A percentile compares a stretch with the other conserved stretches of the same genome.
These are phyloP conservation scores for Piromyces finnis DNA, from an alignment of 192 early-diverging fungal species.

Conservation along the genomic window DNA sequence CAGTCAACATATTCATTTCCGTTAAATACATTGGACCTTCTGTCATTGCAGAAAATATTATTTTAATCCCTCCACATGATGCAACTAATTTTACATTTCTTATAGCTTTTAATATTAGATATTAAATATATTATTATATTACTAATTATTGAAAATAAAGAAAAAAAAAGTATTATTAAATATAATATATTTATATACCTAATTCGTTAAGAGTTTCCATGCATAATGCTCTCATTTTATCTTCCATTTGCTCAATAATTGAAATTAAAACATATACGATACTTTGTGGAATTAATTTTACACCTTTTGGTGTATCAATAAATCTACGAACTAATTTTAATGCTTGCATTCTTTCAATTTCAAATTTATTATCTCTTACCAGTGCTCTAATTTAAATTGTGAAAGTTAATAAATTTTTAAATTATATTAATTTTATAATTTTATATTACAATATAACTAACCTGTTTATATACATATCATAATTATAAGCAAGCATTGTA, in stretches of 20 bases:
- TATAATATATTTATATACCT: slow-evolving; percentile 19
- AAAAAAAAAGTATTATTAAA: too few species aligned
- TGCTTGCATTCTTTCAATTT: slow-evolving; percentile 61
- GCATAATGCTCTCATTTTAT: slow-evolving; percentile 49
- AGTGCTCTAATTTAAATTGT: slow-evolving; percentile 24
- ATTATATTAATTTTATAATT: too few species aligned
- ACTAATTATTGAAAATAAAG: too few species aligned
- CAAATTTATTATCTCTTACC: slow-evolving; percentile 37
- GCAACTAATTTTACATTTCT: slow-evolving; percentile 36
- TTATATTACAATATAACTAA: background rate
- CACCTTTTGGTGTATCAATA: slow-evolving; percentile 43
- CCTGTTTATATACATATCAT: background rate
- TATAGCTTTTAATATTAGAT: slow-evolving; percentile 25
- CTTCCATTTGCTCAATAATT: slow-evolving; percentile 59
- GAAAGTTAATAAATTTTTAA: too few species aligned
- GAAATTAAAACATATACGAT: slow-evolving; percentile 56
- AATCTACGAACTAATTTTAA: slow-evolving; percentile 52
- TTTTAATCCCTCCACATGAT: slow-evolving; percentile 45
- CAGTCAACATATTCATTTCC: slow-evolving; percentile 35
- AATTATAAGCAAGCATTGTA: background rate
- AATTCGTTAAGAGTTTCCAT: slow-evolving; percentile 65
- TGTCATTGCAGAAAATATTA: slow-evolving; percentile 40
- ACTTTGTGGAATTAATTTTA: slow-evolving; percentile 30
- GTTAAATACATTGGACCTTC: slow-evolving; percentile 45
- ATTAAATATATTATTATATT: background rate